phyloP scores from a whole-genome alignment of 164 flowering plant genomes.

The Aristolochia californica region DNA sequence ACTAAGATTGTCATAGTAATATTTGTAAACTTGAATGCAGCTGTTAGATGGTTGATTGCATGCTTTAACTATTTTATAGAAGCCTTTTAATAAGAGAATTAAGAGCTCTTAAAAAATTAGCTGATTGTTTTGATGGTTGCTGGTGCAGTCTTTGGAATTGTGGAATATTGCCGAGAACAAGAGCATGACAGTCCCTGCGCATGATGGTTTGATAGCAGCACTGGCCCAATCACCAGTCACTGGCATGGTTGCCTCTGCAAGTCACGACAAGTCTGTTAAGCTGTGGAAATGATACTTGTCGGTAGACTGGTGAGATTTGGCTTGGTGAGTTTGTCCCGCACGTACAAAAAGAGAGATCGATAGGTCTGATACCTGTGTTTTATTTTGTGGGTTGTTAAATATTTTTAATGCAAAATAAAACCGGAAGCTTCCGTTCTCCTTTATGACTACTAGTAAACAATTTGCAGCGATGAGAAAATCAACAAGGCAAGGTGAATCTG shows the following conservation, averaged over 20 bases:
- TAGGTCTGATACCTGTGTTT: not conserved
- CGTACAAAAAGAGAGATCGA: too few relatives aligned
- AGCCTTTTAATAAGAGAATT: too few relatives aligned
- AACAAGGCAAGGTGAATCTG: too few relatives aligned
- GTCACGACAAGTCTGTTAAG: constrained; percentile 85
- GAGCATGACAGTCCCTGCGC: constrained; percentile 73
- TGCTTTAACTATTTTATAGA: too few relatives aligned
- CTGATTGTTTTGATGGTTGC: constrained; percentile 1
- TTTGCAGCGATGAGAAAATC: too few relatives aligned
- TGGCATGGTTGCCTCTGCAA: constrained; percentile 93
- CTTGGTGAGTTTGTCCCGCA: not conserved
- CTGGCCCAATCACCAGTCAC: constrained; percentile 67
- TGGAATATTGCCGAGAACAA: constrained; percentile 92
- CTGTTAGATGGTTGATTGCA: too few relatives aligned
- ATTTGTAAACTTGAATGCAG: not conserved
- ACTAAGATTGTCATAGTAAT: not conserved
- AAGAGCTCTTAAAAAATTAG: not conserved
- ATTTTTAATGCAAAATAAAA: constrained; percentile 6
- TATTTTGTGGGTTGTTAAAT: not conserved
- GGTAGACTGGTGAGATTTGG: not conserved
- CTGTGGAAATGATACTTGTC: constrained; percentile 55
- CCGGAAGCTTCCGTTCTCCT: constrained; percentile 7
- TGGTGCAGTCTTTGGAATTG: constrained; percentile 72
- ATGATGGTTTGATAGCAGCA: constrained; percentile 67
- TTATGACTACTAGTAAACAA: not conserved